A percentile compares a stretch with the other conserved stretches of the same genome.
These are phyloP conservation scores for Themeda triandra DNA, from an alignment of 176 grass and related monocot species.

Conservation along the genomic window DNA sequence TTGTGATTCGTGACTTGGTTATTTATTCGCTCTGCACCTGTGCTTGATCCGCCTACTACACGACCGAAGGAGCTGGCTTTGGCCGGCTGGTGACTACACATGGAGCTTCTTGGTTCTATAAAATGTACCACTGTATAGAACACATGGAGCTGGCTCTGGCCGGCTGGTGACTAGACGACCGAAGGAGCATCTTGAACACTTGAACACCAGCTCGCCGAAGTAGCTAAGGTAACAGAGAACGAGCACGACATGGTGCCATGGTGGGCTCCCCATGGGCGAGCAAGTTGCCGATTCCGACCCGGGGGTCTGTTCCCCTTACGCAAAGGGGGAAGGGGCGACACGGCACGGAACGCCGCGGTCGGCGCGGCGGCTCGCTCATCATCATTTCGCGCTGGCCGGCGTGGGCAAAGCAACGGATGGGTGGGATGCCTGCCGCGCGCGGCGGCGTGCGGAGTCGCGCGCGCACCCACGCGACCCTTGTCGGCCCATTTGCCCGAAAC, in stretches of 20 bases:
- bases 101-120: too few relatives aligned
- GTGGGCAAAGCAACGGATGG: neutral
- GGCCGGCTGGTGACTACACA: too few relatives aligned
- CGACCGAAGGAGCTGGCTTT: too few relatives aligned
- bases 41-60: neutral
- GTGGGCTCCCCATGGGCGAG: neutral
- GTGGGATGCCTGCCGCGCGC: neutral
- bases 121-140: too few relatives aligned
- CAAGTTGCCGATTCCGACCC: neutral
- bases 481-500: conserved; percentile 28
- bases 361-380: neutral
- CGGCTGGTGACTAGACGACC: too few relatives aligned
- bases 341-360: too few relatives aligned
- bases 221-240: too few relatives aligned
- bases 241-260: too few relatives aligned
- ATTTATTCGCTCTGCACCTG: neutral
- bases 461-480: conserved; percentile 13
- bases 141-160: too few relatives aligned
- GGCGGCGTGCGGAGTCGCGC: neutral
- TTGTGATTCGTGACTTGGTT: neutral
- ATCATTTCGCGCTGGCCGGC: neutral
- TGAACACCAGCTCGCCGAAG: neutral
- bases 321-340: neutral
- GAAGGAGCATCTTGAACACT: too few relatives aligned
- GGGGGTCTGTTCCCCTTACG: too few relatives aligned